phyloP scores from a whole-genome alignment of 2,329 filamentous ascomycete species.

The Fusarium sarcochroum region DNA sequence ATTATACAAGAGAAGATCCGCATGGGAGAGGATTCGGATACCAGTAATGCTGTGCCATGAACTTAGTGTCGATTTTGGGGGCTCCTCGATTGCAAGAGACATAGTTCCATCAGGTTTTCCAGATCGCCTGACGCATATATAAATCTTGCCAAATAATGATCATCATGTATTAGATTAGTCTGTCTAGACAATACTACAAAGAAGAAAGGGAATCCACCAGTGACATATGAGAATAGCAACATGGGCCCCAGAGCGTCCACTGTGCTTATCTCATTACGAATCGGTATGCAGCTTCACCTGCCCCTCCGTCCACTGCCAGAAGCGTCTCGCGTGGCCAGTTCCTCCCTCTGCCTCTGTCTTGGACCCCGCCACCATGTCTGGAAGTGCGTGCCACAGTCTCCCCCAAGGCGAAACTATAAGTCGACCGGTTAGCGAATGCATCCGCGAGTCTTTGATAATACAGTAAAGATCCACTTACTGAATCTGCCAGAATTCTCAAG shows the following conservation, averaged over 20 bases:
- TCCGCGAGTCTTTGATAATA: background rate
- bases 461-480: constrained; percentile 16
- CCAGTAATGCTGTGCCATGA: background rate
- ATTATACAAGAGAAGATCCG: constrained; percentile 55
- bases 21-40: constrained; percentile 30
- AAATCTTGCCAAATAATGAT: too few species aligned
- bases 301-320: constrained; percentile 58
- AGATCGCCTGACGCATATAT: too few species aligned
- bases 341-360: constrained; percentile 54
- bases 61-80: too few species aligned
- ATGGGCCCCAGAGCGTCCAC: too few species aligned
- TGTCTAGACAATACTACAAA: too few species aligned
- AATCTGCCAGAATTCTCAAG: constrained; percentile 44
- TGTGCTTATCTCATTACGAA: too few species aligned
- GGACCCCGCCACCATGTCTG: constrained; percentile 48
- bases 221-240: too few species aligned
- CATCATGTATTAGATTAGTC: too few species aligned
- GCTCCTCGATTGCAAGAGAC: too few species aligned
- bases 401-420: constrained; percentile 56
- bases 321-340: constrained; percentile 50
- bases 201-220: too few species aligned
- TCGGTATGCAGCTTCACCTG: constrained; percentile 34
- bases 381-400: constrained; percentile 50
- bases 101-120: too few species aligned
- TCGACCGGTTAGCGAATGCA: background rate